phyloP scores from a whole-genome alignment of 2,329 filamentous ascomycete genomes.

The Aspergillus costaricaensis region DNA sequence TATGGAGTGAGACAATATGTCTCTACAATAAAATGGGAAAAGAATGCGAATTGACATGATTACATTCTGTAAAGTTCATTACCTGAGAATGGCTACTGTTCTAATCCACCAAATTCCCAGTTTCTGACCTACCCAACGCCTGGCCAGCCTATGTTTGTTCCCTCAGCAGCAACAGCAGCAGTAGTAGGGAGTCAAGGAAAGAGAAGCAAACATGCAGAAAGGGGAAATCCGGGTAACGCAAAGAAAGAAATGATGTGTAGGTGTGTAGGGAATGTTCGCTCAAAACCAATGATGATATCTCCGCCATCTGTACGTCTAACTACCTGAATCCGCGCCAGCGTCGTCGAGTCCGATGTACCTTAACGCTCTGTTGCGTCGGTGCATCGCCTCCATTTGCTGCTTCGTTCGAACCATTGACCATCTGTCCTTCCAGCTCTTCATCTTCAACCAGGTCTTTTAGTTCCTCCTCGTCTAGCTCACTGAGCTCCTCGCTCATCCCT shows the following conservation, averaged over 20 bases:
- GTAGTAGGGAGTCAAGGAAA: not conserved
- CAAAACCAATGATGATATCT: not conserved
- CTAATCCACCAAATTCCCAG: slow-evolving; percentile 3
- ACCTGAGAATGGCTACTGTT: not conserved
- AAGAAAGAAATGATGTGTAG: slow-evolving; percentile 17
- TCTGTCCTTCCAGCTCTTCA: slow-evolving; percentile 50
- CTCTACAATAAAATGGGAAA: not conserved
- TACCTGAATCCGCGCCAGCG: slow-evolving; percentile 35
- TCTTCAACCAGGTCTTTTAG: slow-evolving; percentile 67
- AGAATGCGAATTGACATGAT: not conserved
- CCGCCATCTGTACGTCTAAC: slow-evolving; percentile 1
- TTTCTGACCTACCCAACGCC: slow-evolving; percentile 11
- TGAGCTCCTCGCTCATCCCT: slow-evolving; percentile 80
- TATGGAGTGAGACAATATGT: not conserved
- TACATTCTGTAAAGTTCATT: not conserved
- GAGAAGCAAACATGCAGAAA: slow-evolving; percentile 13
- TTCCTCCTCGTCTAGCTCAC: slow-evolving; percentile 89
- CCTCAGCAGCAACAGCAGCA: slow-evolving; percentile 1
- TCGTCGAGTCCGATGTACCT: slow-evolving; percentile 33
- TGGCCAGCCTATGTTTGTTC: slow-evolving; percentile 6
- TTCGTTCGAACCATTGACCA: slow-evolving; percentile 11
- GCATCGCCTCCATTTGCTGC: slow-evolving; percentile 18
- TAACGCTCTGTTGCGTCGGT: slow-evolving; percentile 22
- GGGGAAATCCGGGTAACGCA: slow-evolving; percentile 8
- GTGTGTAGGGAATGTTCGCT: slow-evolving; percentile 9